Evolutionary conservation across 139 green algal genomes (phyloP), one percentile per base, ranked within the genome.

Genomic region (Eudorina sp.): DNA sequence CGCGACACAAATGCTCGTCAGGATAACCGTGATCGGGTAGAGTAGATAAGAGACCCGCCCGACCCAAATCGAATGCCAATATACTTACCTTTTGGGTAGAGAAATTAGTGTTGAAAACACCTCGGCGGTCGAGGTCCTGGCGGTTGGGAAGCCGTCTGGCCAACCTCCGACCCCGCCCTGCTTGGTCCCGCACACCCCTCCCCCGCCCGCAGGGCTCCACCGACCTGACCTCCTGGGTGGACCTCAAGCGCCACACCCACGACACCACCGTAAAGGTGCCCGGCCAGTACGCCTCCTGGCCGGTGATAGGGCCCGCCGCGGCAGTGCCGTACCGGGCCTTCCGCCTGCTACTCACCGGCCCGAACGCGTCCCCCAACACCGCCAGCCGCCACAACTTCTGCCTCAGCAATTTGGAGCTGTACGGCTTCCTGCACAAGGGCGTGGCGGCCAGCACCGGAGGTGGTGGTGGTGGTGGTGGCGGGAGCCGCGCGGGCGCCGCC

Each of bases 281-380:
- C 16, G 96, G 93, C 0, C 95, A 98, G 91, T 97, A 94, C 75
- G 95, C 93, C 21, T 97, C 94, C 31, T 98, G 96, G 96, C 94
- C 96, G 0, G 91, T 98, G 19, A 68, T 90, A 18, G 92, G 93
- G 5, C 94, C 91, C 55, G 91, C 93, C 11, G 93, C 94, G 0
- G 89, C 92, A 9, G 74, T 86, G 55, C 86, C 96, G 2, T 98
- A 95, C 90, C 89, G 89, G n/a, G 89, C 82, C 60, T 98, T 98
- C 89, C 84, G 95, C n/a, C 51, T 98, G 70, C 89, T 96, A 75
- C 92, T 96, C 48, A 91, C 86, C 11, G 89, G 69, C 4, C 93
- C 91, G 6, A 91, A 84, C 70, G 64, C 85, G 29, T 90, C 82
- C 36, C 70, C 66, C n/a, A 62, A 94, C 68, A 25, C 83, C 48